Conservation (phyloP, 2,329 filamentous ascomycete species). For the Neonectria punicea region DNA sequence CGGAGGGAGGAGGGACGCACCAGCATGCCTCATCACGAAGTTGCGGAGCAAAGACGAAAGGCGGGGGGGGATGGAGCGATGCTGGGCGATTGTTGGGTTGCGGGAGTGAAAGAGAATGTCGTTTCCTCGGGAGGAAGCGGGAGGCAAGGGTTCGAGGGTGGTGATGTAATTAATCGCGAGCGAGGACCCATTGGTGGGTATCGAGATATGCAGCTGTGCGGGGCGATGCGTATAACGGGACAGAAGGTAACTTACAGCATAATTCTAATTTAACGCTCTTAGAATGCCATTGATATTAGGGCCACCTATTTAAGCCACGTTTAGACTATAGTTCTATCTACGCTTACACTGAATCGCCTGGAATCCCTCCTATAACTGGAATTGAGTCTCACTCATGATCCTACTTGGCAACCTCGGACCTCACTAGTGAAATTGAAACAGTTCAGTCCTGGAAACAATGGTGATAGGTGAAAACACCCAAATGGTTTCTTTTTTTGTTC, state of each 20-base stretch:
- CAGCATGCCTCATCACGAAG: slow-evolving; percentile 72
- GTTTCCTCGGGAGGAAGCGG: background rate
- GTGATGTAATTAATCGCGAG: slow-evolving; percentile 44
- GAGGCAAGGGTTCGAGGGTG: slow-evolving; percentile 27
- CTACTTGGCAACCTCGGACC: too few relatives aligned
- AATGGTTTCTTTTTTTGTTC: background rate
- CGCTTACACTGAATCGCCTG: too few relatives aligned
- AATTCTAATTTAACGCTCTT: background rate
- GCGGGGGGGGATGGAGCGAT: background rate
- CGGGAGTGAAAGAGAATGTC: slow-evolving; percentile 9
- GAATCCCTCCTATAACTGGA: background rate
- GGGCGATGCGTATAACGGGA: slow-evolving; percentile 36
- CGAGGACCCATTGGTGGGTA: slow-evolving; percentile 3
- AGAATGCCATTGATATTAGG: background rate
- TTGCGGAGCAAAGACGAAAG: background rate
- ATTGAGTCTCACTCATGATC: too few relatives aligned
- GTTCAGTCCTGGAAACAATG: too few relatives aligned
- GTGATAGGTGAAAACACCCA: background rate
- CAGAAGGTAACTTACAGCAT: background rate
- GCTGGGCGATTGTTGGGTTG: background rate
- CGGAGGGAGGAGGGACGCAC: slow-evolving; percentile 51
- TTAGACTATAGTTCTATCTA: too few relatives aligned
- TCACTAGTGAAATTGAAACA: too few relatives aligned
- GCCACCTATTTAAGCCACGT: background rate
- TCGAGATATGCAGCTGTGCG: slow-evolving; percentile 30